phyloP scores from a whole-genome alignment of 164 flowering plant species.

The Aristolochia californica region DNA sequence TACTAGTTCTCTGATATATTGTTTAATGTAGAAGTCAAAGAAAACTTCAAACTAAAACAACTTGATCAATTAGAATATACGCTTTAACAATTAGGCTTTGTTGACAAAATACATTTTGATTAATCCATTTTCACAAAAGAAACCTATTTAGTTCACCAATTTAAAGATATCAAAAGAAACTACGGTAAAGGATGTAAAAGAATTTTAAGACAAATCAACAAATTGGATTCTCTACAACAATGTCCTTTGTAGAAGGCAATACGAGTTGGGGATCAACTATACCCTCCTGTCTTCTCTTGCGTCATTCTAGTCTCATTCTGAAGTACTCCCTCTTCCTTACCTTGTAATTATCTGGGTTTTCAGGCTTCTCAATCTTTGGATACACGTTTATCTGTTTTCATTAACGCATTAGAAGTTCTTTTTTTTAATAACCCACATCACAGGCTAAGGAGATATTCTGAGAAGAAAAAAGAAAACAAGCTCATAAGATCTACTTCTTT shows the following conservation, averaged over 20 bases:
- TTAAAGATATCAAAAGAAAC: no score
- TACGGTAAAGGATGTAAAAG: no score
- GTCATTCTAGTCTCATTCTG: constrained; percentile 65
- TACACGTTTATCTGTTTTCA: constrained; percentile 69
- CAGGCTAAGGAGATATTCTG: background rate
- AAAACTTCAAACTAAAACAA: no score
- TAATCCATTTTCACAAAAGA: no score
- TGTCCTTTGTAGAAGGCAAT: constrained; percentile 47
- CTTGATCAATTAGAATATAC: no score
- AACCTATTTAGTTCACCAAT: no score
- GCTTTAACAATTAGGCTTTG: no score
- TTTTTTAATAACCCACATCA: background rate
- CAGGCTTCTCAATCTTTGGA: constrained; percentile 57
- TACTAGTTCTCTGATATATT: no score
- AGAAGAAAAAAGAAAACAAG: background rate
- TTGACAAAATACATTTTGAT: no score
- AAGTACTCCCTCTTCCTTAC: constrained; percentile 71
- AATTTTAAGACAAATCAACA: constrained; percentile 24
- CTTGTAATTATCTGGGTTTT: constrained; percentile 79
- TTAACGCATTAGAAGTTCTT: constrained; percentile 4
- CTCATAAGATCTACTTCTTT: constrained; percentile 42
- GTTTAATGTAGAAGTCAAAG: no score
- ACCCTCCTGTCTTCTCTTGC: constrained; percentile 62
- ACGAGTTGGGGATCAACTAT: constrained; percentile 28
- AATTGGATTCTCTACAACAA: constrained; percentile 23